Percentiles rank a stretch among this genome's conserved stretches.
Conservation (phyloP, 352 stramenopile species). For the Pythium myriotylum region DNA sequence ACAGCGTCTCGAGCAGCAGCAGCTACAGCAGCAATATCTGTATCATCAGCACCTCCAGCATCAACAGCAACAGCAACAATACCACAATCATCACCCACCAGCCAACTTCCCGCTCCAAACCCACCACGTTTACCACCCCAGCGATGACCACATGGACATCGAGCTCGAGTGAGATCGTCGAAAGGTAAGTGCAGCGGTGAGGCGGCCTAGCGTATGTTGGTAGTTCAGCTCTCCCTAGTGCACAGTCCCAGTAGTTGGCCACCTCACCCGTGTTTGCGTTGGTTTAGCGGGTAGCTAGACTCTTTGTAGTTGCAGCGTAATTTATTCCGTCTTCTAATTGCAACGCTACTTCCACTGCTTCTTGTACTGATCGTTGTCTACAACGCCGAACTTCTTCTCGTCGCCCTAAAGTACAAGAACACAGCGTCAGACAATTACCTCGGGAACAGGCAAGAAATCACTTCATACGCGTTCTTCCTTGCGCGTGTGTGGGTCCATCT, state of each 20-base stretch:
- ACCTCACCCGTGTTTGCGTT: neutral
- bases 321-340: constrained; percentile 23
- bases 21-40: neutral
- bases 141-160: constrained; percentile 27
- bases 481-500: constrained; percentile 62
- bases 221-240: neutral
- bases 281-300: neutral
- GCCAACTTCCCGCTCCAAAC: constrained; percentile 8
- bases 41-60: constrained; percentile 2
- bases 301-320: constrained; percentile 10
- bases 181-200: constrained; percentile 17
- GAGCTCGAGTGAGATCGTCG: constrained; percentile 21
- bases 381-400: constrained; percentile 63
- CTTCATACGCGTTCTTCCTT: constrained; percentile 56
- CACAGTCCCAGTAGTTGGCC: neutral
- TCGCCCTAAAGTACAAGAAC: constrained; percentile 33
- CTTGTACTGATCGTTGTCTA: constrained; percentile 80
- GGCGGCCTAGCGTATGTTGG: neutral
- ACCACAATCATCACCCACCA: constrained; percentile 14
- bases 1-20: constrained; percentile 4
- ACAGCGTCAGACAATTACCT: neutral
- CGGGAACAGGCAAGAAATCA: too few species aligned
- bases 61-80: too few species aligned
- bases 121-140: constrained; percentile 12
- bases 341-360: constrained; percentile 74